Base-by-base conservation (phyloP, 2,329 filamentous ascomycete species). In the Pseudocercospora crystallina region DNA sequence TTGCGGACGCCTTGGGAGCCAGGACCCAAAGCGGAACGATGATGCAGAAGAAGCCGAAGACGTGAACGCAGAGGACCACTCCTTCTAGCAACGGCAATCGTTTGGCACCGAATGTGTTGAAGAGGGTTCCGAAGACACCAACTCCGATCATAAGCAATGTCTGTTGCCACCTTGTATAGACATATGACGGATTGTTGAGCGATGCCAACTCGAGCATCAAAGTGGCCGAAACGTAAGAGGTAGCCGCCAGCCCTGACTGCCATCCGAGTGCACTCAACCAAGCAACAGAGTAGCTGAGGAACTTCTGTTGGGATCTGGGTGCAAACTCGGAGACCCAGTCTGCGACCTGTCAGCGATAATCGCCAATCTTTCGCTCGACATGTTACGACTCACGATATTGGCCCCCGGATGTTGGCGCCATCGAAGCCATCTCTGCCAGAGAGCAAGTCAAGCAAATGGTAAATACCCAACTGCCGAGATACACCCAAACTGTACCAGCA, bases 41-140 rank as follows among this genome's bases (percentile, higher is more conserved):
- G 40, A 79, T 74, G 0, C 71, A 76, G 41, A 79, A 76, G 62
- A 79, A 79, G 3, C 76, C 77, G 9, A 77, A 61, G 11, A 79
- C 63, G 45, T 79, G 76, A 5, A 79, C 58, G 20, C 75, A 69
- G 7, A 80, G 64, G 14, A 78, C 71, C 8, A 76, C 57, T 0
- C 73, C 73, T 60, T 81, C 78, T 14, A 64, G 47, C n/a, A 60
- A 38, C 5, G 61, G 62, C 15, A 66, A 43, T 0, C 72, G 56
- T 38, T 70, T 70, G 2, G 71, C 73, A 5, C 54, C 51, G 20
- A 54, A 49, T 2, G 53, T 56, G 38, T 62, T 61, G 57, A 60
- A 54, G 2, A 55, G n/a, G 9, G 55, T 47, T 8, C 56, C 56
- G 5, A 58, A 39, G 5, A 47, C 13, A 8, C 41, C 44, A 13